Evolutionary conservation across 73 alveolate species (phyloP).

Genomic region (Uronychia binucleata): DNA sequence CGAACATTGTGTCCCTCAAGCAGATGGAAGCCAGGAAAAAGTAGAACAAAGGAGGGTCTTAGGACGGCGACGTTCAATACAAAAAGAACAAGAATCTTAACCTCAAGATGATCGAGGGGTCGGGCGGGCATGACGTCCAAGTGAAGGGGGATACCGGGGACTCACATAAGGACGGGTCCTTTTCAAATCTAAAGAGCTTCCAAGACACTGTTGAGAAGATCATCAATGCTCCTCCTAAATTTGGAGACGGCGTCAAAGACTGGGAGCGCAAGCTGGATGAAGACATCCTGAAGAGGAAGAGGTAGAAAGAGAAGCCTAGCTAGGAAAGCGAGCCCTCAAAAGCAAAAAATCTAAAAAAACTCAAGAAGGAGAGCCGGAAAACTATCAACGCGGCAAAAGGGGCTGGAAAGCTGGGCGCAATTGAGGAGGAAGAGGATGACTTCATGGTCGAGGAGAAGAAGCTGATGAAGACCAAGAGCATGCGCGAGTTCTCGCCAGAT

Average conservation of each 20-base stretch:
- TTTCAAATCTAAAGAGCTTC: neutral
- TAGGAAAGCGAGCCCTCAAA: neutral
- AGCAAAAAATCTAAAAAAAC: too few relatives aligned
- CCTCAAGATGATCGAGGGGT: neutral
- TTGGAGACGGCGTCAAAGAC: neutral
- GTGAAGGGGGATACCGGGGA: neutral
- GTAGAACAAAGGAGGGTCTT: neutral
- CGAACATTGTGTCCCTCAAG: conserved; percentile 7
- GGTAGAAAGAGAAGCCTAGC: neutral
- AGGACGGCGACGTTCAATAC: neutral
- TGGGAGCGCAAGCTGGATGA: conserved; percentile 11
- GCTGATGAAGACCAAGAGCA: neutral
- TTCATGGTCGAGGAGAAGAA: neutral
- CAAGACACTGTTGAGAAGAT: neutral
- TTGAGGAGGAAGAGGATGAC: neutral
- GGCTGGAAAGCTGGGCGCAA: neutral
- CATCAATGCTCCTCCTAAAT: conserved; percentile 4
- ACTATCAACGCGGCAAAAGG: neutral
- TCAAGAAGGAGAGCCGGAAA: neutral
- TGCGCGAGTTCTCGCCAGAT: neutral
- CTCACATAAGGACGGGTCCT: neutral
- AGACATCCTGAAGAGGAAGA: neutral
- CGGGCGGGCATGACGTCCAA: neutral
- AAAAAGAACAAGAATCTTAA: neutral
- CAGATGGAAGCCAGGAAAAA: conserved; percentile 29